Conservation (phyloP, 768 basidiomycete genomes). For the Suillus subalutaceus region DNA sequence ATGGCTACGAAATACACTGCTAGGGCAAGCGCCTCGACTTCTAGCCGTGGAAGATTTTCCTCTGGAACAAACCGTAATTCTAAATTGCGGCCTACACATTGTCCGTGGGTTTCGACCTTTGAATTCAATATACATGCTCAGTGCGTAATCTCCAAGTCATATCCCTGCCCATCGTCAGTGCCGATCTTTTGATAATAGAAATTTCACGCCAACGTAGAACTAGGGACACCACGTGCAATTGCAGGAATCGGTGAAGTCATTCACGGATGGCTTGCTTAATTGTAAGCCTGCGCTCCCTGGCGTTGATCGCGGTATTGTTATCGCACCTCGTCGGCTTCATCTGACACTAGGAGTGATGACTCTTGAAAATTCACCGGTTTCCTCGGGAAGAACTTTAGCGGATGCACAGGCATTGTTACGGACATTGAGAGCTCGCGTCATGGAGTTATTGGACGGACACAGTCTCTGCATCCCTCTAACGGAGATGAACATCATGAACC, state of each 20-base stretch:
- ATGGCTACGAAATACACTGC: conserved; percentile 4
- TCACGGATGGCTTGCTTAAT: conserved; percentile 33
- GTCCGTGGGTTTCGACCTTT: conserved; percentile 17
- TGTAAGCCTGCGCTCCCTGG: conserved; percentile 42
- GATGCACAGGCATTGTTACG: conserved; percentile 48
- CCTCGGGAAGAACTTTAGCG: conserved; percentile 34
- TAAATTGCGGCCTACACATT: conserved; percentile 28
- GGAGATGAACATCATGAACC: conserved; percentile 52
- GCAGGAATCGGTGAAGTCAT: conserved; percentile 37
- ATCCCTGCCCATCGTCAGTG: conserved; percentile 34
- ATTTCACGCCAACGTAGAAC: conserved; percentile 16
- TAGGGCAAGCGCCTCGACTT: neutral
- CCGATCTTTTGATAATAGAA: conserved; percentile 27
- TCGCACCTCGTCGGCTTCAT: conserved; percentile 62
- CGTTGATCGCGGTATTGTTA: conserved; percentile 61
- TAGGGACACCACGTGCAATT: conserved; percentile 47
- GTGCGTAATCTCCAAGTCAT: conserved; percentile 25
- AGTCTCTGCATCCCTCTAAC: conserved; percentile 46
- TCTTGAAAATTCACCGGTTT: conserved; percentile 38
- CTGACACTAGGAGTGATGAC: conserved; percentile 78
- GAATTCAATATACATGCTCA: neutral
- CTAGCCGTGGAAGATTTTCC: neutral
- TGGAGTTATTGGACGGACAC: conserved; percentile 39
- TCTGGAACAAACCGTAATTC: conserved; percentile 7
- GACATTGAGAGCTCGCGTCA: conserved; percentile 41